These are phyloP conservation scores for Hamigera avellanea DNA, from an alignment of 495 filamentous ascomycete genomes.

Conservation along the genomic window DNA sequence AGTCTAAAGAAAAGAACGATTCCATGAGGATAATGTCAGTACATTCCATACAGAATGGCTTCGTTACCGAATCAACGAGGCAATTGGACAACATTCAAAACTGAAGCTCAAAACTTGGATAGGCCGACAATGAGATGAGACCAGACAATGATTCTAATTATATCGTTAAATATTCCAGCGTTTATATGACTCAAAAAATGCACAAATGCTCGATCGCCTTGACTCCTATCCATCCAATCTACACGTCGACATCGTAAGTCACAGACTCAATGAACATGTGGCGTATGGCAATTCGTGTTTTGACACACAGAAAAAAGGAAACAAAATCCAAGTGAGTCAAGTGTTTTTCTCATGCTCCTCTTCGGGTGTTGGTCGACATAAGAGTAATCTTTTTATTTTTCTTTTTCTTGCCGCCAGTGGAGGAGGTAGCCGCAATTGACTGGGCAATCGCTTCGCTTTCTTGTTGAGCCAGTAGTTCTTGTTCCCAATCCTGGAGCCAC, in stretches of 20 bases:
- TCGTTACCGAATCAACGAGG: too few species aligned
- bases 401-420: conserved; percentile 54
- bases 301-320: not conserved
- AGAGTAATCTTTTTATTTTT: conserved; percentile 90
- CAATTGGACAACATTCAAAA: too few species aligned
- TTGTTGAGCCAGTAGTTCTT: conserved; percentile 45
- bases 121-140: too few species aligned
- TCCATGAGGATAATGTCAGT: too few species aligned
- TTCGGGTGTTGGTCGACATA: conserved; percentile 74
- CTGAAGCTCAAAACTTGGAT: too few species aligned
- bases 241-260: not conserved
- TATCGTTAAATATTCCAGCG: not conserved
- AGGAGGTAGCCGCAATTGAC: conserved; percentile 13
- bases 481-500: conserved; percentile 71
- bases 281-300: not conserved
- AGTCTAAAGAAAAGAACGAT: too few species aligned
- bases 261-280: not conserved
- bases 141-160: not conserved
- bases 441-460: conserved; percentile 30
- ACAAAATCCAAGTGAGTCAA: not conserved
- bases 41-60: too few species aligned
- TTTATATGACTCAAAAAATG: not conserved
- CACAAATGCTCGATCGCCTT: not conserved
- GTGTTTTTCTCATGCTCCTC: conserved; percentile 41
- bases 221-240: not conserved